Base-by-base conservation (phyloP, 148 eudicot species). In the Persicaria maculosa region DNA sequence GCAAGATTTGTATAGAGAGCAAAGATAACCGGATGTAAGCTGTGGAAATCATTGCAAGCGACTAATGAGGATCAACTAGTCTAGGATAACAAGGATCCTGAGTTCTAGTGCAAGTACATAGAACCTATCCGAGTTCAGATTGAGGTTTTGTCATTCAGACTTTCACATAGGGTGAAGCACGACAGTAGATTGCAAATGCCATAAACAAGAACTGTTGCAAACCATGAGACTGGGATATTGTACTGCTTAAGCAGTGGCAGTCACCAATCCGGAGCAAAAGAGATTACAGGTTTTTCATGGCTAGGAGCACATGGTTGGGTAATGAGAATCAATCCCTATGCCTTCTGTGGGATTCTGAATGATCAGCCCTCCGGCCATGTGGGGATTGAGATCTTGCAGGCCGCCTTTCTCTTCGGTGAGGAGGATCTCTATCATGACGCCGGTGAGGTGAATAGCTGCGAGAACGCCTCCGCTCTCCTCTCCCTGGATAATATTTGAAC, bases 401-500 rank as follows among this genome's bases (percentile, higher is more conserved):
- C 58, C 88, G 79, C 19, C 78, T 81, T 45, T 83, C 86, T 68
- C 81, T 77, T 53, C 78, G 44, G 44, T 74, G 74, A 12, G 83
- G 77, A 43, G 82, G 89, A 75, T 80, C 86, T 84, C 90, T 84
- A 9, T 79, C 87, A 75, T 76, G 58, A 72, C 74, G 83, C n/a
- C 85, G 80, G 10, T 61, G 84, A 50, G 93, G 90, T 50, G 90
- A 85, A 74, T 54, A 77, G 74, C 88, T 83, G 52, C 84, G 86
- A 71, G 85, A 80, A 25, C 83, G 79, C 75, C 86, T 79, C 45
- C 76, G 84, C 40, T 31, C 40, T 11, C 74, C 84, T 62, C 50
- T 70, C 31, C 83, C 89, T 84, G 85, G 54, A 71, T 6, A 73
- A 69, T 50, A 44, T 45, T 73, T 44, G 54, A 40, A 52, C 22